Base-by-base conservation (phyloP, 2,329 filamentous ascomycete genomes). In the Mycosphaerelloides madeirae region DNA sequence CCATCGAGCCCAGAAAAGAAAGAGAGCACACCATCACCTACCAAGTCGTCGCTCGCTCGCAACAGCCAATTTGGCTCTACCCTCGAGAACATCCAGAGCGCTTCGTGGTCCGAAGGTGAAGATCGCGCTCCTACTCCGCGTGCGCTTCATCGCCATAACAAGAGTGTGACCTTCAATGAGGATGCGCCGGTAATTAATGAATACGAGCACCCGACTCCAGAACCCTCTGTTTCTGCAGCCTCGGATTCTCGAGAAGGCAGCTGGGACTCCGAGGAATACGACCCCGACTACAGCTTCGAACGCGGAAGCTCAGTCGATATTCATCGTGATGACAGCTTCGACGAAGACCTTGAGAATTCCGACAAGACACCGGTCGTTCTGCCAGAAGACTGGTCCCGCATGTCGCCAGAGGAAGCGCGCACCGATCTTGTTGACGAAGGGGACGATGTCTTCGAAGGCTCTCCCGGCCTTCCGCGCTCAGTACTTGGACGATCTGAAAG, bases 291-390 rank as follows among this genome's bases (percentile, higher is more conserved):
- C 34, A 85, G 69, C 61, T 75, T 74, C 48, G 72, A 75, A 42
- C 76, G 76, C 7, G 78, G 78, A 33, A 81, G 78, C 19, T 78
- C 77, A 4, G 70, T 79, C 20, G 76, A 80, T 42, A 47, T 46
- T 12, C 48, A 55, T 6, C 55, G 56, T 8, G 63, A 66, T 31
- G 91, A 96, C 62, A 96, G 91, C 70, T 97, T 97, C 57, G 91
- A 97, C 67, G 91, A 87, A 12, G 95, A 89, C 6, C 77, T 97
- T 1, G 91, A 97, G 67, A 91, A 97, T 61, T 91, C 88, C 4
- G 88, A 95, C 61, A 97, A 97, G 74, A 97, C 93, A 1, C 93
- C 93, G 0, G 93, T 98, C 9, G 91, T 98, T n/a, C 80, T 94
- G 16, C 93, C 93, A 1, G 93, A 97, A 59, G 89, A 96, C 64